phyloP scores from a whole-genome alignment of 2,329 filamentous ascomycete genomes.

The Hypoxylon sp. region DNA sequence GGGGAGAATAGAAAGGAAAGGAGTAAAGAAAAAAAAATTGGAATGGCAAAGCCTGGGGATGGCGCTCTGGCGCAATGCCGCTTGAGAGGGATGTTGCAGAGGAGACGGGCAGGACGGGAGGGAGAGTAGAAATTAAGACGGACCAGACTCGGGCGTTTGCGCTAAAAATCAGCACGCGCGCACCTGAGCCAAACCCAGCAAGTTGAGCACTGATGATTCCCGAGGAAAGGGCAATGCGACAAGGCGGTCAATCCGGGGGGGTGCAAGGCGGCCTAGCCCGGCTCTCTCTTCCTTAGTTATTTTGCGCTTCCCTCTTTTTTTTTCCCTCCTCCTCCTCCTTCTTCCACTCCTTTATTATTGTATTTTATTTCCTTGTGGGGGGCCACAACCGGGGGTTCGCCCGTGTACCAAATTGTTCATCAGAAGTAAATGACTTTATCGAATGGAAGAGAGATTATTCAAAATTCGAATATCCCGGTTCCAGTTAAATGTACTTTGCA shows the following conservation, averaged over 20 bases:
- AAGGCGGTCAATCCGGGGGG: slow-evolving; percentile 47
- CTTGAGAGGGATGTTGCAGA: slow-evolving; percentile 42
- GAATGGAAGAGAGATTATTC: background rate
- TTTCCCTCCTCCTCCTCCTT: slow-evolving; percentile 15
- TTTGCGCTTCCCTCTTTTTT: slow-evolving; percentile 15
- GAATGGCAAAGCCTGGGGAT: slow-evolving; percentile 32
- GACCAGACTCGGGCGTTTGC: slow-evolving; percentile 47
- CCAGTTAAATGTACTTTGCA: slow-evolving; percentile 1
- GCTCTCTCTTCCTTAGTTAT: slow-evolving; percentile 33
- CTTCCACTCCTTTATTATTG: slow-evolving; percentile 22
- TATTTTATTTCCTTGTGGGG: slow-evolving; percentile 35
- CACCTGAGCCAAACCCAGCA: slow-evolving; percentile 39
- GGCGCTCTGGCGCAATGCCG: slow-evolving; percentile 45
- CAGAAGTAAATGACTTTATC: slow-evolving; percentile 10
- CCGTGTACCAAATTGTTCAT: slow-evolving; percentile 24
- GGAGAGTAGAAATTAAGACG: slow-evolving; percentile 45
- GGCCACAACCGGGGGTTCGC: slow-evolving; percentile 31
- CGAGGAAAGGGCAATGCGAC: slow-evolving; percentile 42
- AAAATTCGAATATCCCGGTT: background rate
- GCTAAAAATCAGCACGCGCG: slow-evolving; percentile 46
- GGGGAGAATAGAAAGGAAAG: slow-evolving; percentile 17
- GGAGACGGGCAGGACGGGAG: slow-evolving; percentile 43
- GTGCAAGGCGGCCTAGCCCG: slow-evolving; percentile 42
- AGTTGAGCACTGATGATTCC: slow-evolving; percentile 43
- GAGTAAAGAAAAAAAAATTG: slow-evolving; percentile 23